Base-by-base conservation (phyloP, 1,284 basidiomycete species). In the Microbotryum scabiosae region DNA sequence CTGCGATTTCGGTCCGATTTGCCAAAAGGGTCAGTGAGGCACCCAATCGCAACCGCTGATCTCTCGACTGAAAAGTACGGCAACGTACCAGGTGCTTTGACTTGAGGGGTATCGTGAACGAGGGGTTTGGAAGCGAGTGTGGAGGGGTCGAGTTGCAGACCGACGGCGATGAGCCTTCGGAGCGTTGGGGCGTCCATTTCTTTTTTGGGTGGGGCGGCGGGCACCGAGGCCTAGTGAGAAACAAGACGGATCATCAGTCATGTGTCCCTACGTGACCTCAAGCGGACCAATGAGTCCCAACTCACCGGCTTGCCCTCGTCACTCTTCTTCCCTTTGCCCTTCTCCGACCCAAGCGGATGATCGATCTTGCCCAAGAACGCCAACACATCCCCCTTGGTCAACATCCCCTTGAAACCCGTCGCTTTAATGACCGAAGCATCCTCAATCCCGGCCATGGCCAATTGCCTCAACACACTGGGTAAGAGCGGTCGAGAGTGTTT, bases 321-420 rank as follows among this genome's bases (percentile, higher is more conserved):
- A 28, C 18, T 21, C 51, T 63, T 57, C 26, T 59, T 58, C 32
- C 58, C 63, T 20, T 66, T 64, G 36, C 51, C 47, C 44, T 61
- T 62, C 48, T 62, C 52, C 23, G 60, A 61, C 21, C 69, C 72
- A 9, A 54, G 30, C 18, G 72, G 65, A 53, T 57, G 68, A 1
- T 54, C 45, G 20, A 72, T 69, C 61, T 69, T 64, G 32, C 76
- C 76, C 14, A 77, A 66, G 67, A 69, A 70, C 2, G 73, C 72
- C 21, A 78, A 69, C 1, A 78, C 73, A 55, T 78, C 77, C 7
- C 77, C 77, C 66, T 78, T 78, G 28, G 75, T 77, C 44, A 78
- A 64, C 62, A 74, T 73, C 12, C 76, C 76, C 45, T 72, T 65
- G 23, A 71, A 65, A 8, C 77, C 77, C 2, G 76, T 77, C 4